phyloP scores from a whole-genome alignment of 1,139 yeast species.

The Pichia sp. region DNA sequence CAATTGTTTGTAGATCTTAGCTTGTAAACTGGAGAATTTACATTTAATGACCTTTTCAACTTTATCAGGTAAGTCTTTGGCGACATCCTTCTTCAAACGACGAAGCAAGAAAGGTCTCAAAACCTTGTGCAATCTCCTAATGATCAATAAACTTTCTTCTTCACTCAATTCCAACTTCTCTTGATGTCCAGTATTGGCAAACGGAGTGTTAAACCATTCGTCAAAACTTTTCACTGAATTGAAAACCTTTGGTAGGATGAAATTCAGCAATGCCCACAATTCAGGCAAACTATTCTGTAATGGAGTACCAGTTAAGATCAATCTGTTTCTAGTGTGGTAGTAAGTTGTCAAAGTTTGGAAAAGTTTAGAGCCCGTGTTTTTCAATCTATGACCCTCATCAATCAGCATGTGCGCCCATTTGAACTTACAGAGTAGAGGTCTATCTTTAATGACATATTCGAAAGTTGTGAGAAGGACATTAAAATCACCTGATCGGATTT shows the following conservation, averaged over 20 bases:
- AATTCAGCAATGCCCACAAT: constrained; percentile 75
- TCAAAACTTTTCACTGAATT: constrained; percentile 81
- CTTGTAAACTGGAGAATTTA: constrained; percentile 85
- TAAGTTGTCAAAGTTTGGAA: constrained; percentile 65
- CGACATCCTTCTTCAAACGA: constrained; percentile 95
- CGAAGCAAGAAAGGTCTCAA: constrained; percentile 89
- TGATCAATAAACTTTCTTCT: constrained; percentile 91
- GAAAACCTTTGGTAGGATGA: constrained; percentile 73
- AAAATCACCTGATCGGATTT: constrained; percentile 58
- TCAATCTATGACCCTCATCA: constrained; percentile 89
- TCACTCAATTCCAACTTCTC: constrained; percentile 74
- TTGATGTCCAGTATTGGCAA: constrained; percentile 75
- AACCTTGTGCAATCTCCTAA: constrained; percentile 93
- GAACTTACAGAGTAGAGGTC: constrained; percentile 56
- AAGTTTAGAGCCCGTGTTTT: constrained; percentile 68
- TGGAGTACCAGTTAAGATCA: constrained; percentile 84
- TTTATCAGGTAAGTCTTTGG: constrained; percentile 91
- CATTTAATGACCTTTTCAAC: constrained; percentile 94
- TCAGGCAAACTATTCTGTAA: constrained; percentile 81
- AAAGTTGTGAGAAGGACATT: constrained; percentile 74
- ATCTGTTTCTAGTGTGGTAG: constrained; percentile 68
- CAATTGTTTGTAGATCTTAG: constrained; percentile 73
- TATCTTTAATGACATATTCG: constrained; percentile 72
- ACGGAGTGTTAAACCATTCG: constrained; percentile 84
- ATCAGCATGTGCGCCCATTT: constrained; percentile 84